Evolutionary conservation across 202 grass and related monocot genomes (phyloP).

Genomic region (Eragrostis tef): DNA sequence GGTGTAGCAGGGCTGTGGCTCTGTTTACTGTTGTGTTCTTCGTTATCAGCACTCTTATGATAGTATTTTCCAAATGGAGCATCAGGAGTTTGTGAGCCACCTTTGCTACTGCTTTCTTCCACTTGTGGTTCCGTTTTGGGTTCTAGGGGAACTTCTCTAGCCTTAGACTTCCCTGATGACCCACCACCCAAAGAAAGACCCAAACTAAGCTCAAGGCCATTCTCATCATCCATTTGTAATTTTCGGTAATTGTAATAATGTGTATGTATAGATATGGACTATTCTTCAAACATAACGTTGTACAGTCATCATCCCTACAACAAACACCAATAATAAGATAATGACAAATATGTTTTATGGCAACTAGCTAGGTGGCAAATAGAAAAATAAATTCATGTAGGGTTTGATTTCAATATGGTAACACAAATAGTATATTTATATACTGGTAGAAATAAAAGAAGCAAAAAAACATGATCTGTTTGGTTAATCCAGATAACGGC

Average conservation of each 20-base stretch:
- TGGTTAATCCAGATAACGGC: too few species aligned
- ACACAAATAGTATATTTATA: too few species aligned
- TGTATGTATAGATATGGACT: slow-evolving; percentile 5
- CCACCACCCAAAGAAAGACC: slow-evolving; percentile 79
- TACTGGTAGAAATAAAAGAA: too few species aligned
- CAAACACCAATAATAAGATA: slow-evolving; percentile 33
- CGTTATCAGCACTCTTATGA: slow-evolving; percentile 54
- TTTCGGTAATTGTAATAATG: slow-evolving; percentile 28
- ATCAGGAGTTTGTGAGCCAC: slow-evolving; percentile 56
- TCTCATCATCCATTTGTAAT: slow-evolving; percentile 77
- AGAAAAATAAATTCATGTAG: neutral
- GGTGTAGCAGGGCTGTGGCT: slow-evolving; percentile 48
- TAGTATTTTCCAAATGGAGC: slow-evolving; percentile 65
- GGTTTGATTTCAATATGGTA: too few species aligned
- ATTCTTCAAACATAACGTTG: slow-evolving; percentile 16
- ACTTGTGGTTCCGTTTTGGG: slow-evolving; percentile 68
- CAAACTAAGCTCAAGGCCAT: slow-evolving; percentile 89
- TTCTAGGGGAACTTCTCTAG: slow-evolving; percentile 56
- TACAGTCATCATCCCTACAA: slow-evolving; percentile 39
- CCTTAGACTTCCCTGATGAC: slow-evolving; percentile 65
- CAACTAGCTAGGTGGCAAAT: neutral
- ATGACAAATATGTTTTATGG: neutral
- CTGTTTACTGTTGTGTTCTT: slow-evolving; percentile 70
- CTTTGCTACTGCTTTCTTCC: slow-evolving; percentile 82
- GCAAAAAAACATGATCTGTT: too few species aligned